Base-by-base conservation (phyloP, 192 early-diverging fungal species). In the Rhizoclosmatium globosum region DNA sequence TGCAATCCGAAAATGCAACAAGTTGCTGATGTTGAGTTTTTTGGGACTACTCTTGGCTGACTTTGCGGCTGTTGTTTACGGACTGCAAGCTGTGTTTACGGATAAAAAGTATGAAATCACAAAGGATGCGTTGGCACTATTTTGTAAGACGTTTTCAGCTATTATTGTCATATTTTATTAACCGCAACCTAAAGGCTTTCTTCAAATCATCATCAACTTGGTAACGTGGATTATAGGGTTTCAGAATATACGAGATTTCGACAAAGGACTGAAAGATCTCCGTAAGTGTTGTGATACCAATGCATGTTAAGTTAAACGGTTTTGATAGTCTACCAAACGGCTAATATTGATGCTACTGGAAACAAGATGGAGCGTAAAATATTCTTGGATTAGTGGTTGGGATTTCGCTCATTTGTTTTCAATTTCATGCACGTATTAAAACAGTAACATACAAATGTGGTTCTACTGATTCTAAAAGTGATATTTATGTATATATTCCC, bases 31-130 rank as follows among this genome's bases (percentile, higher is more conserved):
- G 72, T 44, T 46, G 6, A 11, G 39, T 4, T 74, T 74, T 45
- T 44, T 74, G 56, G 61, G 17, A 11, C 17, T 74, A 4, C 11
- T 74, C 11, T 74, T 74, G 59, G 56, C 23, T 2, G 72, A 74
- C 43, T 74, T 74, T 62, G 21, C 62, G 19, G 72, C 72, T 23
- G 72, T 44, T 13, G 21, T 64, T 47, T 74, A 74, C 17, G 72
- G 72, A 2, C 43, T 74, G 41, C 15, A n/a, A 13, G 72, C 72
- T 31, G 46, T 74, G 41, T 62, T 39, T 74, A 47, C 21, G 13
- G 61, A 74, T 47, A 11, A 56, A 7, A 74, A 74, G 43, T 74
- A 74, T 62, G 72, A 60, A 38, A 74, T 74, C 11, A 74, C 72
- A 38, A 43, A 44, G 39, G 47, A 43, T 3, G 31, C 72, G 6